phyloP scores from a whole-genome alignment of 228 moss, liverwort and hornwort genomes.

The Sphagnum magellanicum region DNA sequence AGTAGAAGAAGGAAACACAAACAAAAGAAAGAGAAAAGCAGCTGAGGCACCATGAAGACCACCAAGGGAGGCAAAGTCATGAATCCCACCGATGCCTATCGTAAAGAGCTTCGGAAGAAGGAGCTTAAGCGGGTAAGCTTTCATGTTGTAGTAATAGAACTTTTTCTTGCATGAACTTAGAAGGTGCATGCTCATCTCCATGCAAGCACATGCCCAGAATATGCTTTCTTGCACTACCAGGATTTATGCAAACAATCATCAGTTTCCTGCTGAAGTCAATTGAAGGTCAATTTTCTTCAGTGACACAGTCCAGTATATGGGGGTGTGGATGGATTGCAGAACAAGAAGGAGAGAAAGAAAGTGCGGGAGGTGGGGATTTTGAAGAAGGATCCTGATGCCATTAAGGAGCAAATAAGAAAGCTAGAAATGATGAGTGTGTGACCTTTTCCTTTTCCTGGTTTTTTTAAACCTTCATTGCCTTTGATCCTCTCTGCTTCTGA shows the following conservation, averaged over 20 bases:
- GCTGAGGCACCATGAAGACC: constrained; percentile 73
- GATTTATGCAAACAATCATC: neutral
- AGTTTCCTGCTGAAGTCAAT: neutral
- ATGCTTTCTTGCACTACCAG: neutral
- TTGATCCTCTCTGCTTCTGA: neutral
- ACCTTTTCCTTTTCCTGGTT: constrained; percentile 17
- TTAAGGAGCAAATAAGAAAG: constrained; percentile 99
- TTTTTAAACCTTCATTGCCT: too few relatives aligned
- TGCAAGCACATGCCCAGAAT: neutral
- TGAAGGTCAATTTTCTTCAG: neutral
- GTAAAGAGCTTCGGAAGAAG: constrained; percentile 99
- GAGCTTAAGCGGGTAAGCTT: constrained; percentile 93
- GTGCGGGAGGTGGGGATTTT: constrained; percentile 99
- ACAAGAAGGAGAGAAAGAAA: constrained; percentile 99
- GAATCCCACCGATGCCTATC: constrained; percentile 99
- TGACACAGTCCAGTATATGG: neutral
- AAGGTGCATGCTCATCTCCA: too few relatives aligned
- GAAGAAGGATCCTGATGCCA: constrained; percentile 99
- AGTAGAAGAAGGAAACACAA: neutral
- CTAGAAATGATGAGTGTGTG: constrained; percentile 99
- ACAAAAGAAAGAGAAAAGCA: neutral
- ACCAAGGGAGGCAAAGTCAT: constrained; percentile 99
- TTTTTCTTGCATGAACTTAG: too few relatives aligned
- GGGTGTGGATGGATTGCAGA: constrained; percentile 36
- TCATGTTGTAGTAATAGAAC: neutral